These are phyloP conservation scores for Heteromeles arbutifolia DNA, from an alignment of 306 rosid genomes.

Conservation along the genomic window DNA sequence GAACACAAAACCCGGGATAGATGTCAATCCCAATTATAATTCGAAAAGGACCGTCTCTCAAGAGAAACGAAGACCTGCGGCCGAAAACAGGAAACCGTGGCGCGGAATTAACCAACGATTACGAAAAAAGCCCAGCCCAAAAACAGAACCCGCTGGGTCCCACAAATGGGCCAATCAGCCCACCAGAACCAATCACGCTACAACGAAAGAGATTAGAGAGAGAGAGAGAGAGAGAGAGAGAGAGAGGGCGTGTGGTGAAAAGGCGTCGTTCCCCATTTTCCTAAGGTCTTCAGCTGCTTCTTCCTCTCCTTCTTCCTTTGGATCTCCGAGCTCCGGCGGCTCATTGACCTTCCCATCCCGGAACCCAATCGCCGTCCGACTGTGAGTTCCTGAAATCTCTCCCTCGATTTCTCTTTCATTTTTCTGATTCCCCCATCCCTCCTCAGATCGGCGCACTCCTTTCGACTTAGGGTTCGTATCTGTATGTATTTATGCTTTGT, in stretches of 20 bases:
- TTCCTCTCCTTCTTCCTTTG: not conserved
- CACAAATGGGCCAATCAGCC: not conserved
- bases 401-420: not conserved
- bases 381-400: constrained; percentile 7
- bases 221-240: too few relatives aligned
- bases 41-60: not conserved
- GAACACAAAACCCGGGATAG: too few relatives aligned
- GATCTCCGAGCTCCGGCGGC: constrained; percentile 25
- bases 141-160: not conserved
- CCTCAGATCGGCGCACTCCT: constrained; percentile 1
- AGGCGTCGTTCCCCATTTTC: not conserved
- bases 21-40: not conserved
- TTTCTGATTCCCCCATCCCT: not conserved
- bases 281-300: not conserved
- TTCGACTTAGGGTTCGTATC: constrained; percentile 1
- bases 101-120: not conserved
- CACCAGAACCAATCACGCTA: not conserved
- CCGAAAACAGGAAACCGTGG: not conserved
- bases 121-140: not conserved
- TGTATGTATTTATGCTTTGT: not conserved
- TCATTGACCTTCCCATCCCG: not conserved
- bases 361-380: not conserved
- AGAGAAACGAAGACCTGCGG: not conserved
- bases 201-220: not conserved
- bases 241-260: not conserved